A percentile compares a stretch with the other conserved stretches of the same genome.
Evolutionary conservation across 2,329 filamentous ascomycete genomes (phyloP).

Genomic region (Botryosphaeria agaves): DNA sequence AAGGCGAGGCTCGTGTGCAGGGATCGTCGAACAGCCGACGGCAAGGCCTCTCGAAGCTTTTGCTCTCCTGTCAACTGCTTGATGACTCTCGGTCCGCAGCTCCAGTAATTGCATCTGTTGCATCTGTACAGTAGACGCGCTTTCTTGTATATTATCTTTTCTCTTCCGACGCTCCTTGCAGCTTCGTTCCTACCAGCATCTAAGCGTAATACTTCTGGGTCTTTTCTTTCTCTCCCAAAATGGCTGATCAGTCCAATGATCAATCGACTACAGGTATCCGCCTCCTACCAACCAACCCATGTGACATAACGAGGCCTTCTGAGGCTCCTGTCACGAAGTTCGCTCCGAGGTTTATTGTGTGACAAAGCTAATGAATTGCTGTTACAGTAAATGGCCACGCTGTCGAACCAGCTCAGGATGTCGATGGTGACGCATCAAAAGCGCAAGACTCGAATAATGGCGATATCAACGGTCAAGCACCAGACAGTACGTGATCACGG

Average conservation of each 20-base stretch:
- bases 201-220: neutral
- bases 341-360: too few relatives aligned
- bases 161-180: neutral
- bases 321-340: too few relatives aligned
- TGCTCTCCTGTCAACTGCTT: too few relatives aligned
- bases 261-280: neutral
- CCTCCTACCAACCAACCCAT: too few relatives aligned
- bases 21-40: too few relatives aligned
- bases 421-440: neutral
- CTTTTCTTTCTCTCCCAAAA: neutral
- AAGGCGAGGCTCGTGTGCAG: too few relatives aligned
- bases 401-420: neutral
- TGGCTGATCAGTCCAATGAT: neutral
- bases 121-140: neutral
- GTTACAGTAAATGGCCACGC: neutral
- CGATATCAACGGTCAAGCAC: neutral
- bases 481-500: constrained; percentile 1
- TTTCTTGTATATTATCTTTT: constrained; percentile 1
- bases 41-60: too few relatives aligned
- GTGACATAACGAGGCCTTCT: too few relatives aligned
- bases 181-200: neutral
- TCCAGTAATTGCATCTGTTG: too few relatives aligned
- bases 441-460: neutral
- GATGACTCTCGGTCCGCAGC: too few relatives aligned
- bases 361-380: too few relatives aligned